Evolutionary conservation across 352 stramenopile species (phyloP).

Genomic region (Achlya hypogyna): DNA sequence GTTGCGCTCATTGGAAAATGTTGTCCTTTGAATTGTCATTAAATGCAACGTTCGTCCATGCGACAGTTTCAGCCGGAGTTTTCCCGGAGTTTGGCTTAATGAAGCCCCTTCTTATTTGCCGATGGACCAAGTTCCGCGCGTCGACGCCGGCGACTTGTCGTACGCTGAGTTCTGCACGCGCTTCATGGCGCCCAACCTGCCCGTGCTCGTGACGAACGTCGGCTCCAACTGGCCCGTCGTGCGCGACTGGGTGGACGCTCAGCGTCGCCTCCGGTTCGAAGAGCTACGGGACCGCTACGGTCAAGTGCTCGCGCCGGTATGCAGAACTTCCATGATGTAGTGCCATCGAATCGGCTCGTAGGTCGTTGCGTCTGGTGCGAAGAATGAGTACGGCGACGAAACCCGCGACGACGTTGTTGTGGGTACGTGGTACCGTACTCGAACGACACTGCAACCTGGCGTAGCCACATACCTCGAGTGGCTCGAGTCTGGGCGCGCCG

Average conservation of each 20-base stretch:
- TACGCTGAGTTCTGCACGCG: slow-evolving; percentile 62
- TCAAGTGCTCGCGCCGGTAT: slow-evolving; percentile 42
- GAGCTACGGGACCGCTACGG: slow-evolving; percentile 39
- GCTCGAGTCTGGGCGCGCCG: slow-evolving; percentile 32
- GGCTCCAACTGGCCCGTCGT: slow-evolving; percentile 27
- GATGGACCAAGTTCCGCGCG: too few relatives aligned
- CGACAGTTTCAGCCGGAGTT: too few relatives aligned
- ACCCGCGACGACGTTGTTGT: slow-evolving; percentile 34
- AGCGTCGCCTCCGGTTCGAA: slow-evolving; percentile 33
- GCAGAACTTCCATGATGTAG: background rate
- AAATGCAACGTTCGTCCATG: too few relatives aligned
- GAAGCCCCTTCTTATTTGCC: too few relatives aligned
- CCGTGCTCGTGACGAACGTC: slow-evolving; percentile 61
- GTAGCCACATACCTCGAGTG: slow-evolving; percentile 56
- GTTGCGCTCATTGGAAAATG: too few relatives aligned
- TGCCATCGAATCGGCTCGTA: slow-evolving; percentile 16
- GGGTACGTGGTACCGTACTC: background rate
- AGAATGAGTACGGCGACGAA: slow-evolving; percentile 51
- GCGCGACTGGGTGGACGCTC: slow-evolving; percentile 15
- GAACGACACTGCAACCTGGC: background rate
- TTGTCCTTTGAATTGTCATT: too few relatives aligned
- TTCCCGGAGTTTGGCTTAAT: too few relatives aligned
- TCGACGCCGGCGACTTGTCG: slow-evolving; percentile 41
- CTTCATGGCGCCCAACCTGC: slow-evolving; percentile 63
- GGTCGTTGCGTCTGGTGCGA: slow-evolving; percentile 46